Conservation (phyloP, 2,329 filamentous ascomycete species). For the Beauveria pseudobassiana region DNA sequence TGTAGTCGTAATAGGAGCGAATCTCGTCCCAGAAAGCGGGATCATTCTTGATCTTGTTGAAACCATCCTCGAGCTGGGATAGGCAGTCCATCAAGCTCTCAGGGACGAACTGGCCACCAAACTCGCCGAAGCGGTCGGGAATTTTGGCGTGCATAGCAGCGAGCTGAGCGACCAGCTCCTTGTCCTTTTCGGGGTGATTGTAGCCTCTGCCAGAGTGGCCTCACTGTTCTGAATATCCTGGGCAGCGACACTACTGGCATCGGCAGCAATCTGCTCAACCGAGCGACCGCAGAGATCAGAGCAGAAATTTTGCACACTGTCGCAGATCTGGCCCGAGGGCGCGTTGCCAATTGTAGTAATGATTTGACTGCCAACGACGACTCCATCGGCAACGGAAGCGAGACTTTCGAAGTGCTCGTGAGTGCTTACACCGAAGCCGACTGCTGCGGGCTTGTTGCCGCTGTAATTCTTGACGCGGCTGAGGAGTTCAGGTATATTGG, state of each 20-base stretch:
- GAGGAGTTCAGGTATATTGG: slow-evolving; percentile 73
- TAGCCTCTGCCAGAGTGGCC: slow-evolving; percentile 52
- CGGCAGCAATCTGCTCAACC: slow-evolving; percentile 11
- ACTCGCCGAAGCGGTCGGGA: slow-evolving; percentile 86
- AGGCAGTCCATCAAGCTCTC: slow-evolving; percentile 98
- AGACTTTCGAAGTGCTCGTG: slow-evolving; percentile 88
- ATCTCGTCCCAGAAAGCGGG: slow-evolving; percentile 96
- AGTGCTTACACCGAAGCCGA: slow-evolving; percentile 95
- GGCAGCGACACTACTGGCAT: slow-evolving; percentile 33
- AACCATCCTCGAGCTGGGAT: slow-evolving; percentile 81
- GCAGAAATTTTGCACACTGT: slow-evolving; percentile 73
- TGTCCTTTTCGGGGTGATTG: slow-evolving; percentile 56
- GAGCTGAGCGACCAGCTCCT: slow-evolving; percentile 70
- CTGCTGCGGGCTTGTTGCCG: slow-evolving; percentile 79
- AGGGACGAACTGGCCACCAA: slow-evolving; percentile 94
- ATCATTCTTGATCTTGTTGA: slow-evolving; percentile 80
- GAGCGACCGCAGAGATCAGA: slow-evolving; percentile 53
- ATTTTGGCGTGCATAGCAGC: slow-evolving; percentile 74
- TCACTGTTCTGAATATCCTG: slow-evolving; percentile 65
- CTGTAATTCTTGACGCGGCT: slow-evolving; percentile 86
- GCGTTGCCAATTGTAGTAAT: slow-evolving; percentile 62
- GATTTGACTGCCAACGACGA: slow-evolving; percentile 95
- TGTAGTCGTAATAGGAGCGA: slow-evolving; percentile 91
- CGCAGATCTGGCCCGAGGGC: slow-evolving; percentile 30
- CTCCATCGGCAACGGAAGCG: slow-evolving; percentile 77